Evolutionary conservation across 805 yeast genomes (phyloP), one percentile per base, ranked within the genome.

Genomic region (Yamadazyma takamatsuzukensis): DNA sequence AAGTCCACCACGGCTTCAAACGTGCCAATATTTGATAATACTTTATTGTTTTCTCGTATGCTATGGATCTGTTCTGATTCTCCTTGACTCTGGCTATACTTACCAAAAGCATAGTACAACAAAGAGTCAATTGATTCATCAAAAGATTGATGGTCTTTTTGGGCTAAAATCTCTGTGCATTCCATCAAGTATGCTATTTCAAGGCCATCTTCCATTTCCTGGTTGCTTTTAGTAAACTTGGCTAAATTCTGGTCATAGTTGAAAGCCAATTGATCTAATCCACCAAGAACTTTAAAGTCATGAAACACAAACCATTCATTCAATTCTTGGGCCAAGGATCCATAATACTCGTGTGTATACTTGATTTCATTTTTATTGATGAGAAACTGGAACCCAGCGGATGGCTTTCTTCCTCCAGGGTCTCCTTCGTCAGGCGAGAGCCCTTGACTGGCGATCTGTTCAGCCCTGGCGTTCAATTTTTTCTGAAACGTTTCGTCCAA

Each of bases 401-500:
- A 12, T 4, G 18, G 8, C 9, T 28, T 21, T 3, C 33, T 33
- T 5, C 32, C 38, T 7, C 21, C 23, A 10, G 21, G 22, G 15
- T 16, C 28, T 5, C 19, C 32, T 21, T 10, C 28, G 18, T 16
- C 22, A 17, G 17, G 19, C 25, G 11, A 12, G 29, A 15, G 29
- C 14, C 15, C 26, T 28, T 38, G 44, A 24, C 44, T 36, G 15
- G 39, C 45, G 26, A 66, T 50, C 41, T 62, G 69, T 34, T 63
- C 63, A 2, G 72, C 71, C 27, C 68, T 37, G 14, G 60, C 70
- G 38, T 65, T 64, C 36, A 66, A 45, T 37, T 63, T 62, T 32
- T 50, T 54, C 40, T 66, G 72, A 34, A 66, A 66, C 17, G 71
- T 59, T 35, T 64, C 65, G 37, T 66, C 71, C 11, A 60, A 45